Evolutionary conservation across 108 stramenopile species (phyloP).

Genomic region (Mayamaea pseudoterrestris): DNA sequence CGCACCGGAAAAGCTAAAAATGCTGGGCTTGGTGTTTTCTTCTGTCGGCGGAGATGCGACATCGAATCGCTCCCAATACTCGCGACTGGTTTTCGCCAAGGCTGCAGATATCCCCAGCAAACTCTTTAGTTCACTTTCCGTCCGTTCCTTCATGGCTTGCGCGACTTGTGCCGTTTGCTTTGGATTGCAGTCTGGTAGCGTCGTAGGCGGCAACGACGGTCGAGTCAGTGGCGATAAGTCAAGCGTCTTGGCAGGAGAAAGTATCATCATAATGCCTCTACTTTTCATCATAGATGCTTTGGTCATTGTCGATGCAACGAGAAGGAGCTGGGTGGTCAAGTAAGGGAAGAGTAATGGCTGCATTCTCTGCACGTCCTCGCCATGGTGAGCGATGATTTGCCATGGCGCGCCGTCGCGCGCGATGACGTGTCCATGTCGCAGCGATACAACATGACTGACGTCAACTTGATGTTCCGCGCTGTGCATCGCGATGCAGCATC

Average conservation of each 20-base stretch:
- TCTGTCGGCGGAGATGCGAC: neutral
- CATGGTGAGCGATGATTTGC: too few species aligned
- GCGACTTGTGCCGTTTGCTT: slow-evolving; percentile 16
- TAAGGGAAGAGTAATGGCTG: too few species aligned
- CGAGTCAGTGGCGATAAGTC: slow-evolving; percentile 21
- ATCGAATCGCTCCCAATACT: slow-evolving; percentile 19
- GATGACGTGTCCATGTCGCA: too few species aligned
- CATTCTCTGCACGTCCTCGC: too few species aligned
- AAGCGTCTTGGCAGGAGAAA: slow-evolving; percentile 55
- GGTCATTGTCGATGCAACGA: neutral
- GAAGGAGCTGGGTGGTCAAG: too few species aligned
- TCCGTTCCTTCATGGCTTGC: slow-evolving; percentile 24
- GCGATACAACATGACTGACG: too few species aligned
- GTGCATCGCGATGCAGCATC: too few species aligned
- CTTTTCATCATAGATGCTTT: neutral
- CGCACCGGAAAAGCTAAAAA: slow-evolving; percentile 61
- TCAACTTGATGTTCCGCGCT: too few species aligned
- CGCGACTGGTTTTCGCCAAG: slow-evolving; percentile 21
- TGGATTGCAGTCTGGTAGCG: slow-evolving; percentile 11
- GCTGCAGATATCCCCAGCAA: slow-evolving; percentile 34
- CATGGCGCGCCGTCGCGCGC: too few species aligned
- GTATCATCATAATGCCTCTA: slow-evolving; percentile 25
- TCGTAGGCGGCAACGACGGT: neutral
- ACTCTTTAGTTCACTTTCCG: slow-evolving; percentile 24
- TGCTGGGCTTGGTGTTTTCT: slow-evolving; percentile 16